Evolutionary conservation across 768 basidiomycete genomes (phyloP).

Genomic region (Cystofilobasidium ferigula): DNA sequence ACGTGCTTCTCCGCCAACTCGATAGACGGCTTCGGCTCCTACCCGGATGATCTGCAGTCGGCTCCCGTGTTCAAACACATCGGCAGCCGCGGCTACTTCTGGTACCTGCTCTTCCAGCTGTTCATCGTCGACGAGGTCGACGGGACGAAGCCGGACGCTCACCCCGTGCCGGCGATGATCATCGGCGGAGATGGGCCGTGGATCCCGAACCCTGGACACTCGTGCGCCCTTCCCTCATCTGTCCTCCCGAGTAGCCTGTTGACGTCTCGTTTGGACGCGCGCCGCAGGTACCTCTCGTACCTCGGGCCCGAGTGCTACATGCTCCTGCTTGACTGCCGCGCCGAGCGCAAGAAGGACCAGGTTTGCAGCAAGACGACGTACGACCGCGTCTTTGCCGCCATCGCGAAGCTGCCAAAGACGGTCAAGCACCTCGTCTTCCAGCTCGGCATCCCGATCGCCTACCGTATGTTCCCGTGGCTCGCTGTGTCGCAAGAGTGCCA

Average conservation of each 20-base stretch:
- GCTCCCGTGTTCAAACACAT: slow-evolving; percentile 69
- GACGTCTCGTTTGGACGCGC: too few relatives aligned
- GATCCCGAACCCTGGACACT: slow-evolving; percentile 69
- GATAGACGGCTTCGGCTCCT: slow-evolving; percentile 40
- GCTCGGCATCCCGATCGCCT: slow-evolving; percentile 46
- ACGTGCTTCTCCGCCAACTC: neutral
- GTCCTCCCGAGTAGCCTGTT: slow-evolving; percentile 34
- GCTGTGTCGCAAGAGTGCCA: neutral
- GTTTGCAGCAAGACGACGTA: slow-evolving; percentile 70
- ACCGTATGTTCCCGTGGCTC: slow-evolving; percentile 5
- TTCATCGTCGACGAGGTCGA: slow-evolving; percentile 65
- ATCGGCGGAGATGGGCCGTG: slow-evolving; percentile 61
- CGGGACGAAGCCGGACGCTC: slow-evolving; percentile 51
- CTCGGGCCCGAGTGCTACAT: slow-evolving; percentile 47
- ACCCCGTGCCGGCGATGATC: slow-evolving; percentile 60
- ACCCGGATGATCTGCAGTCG: slow-evolving; percentile 67
- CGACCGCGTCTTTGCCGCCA: slow-evolving; percentile 54
- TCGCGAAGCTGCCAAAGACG: slow-evolving; percentile 53
- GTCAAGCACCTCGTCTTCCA: slow-evolving; percentile 78
- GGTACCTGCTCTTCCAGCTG: slow-evolving; percentile 86
- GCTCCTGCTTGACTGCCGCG: slow-evolving; percentile 64
- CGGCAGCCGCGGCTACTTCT: slow-evolving; percentile 77
- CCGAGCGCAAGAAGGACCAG: slow-evolving; percentile 69
- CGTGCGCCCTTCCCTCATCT: slow-evolving; percentile 54
- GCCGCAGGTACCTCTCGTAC: slow-evolving; percentile 11